Base-by-base conservation (phyloP, 2,329 filamentous ascomycete species). In the Claviceps citrina region DNA sequence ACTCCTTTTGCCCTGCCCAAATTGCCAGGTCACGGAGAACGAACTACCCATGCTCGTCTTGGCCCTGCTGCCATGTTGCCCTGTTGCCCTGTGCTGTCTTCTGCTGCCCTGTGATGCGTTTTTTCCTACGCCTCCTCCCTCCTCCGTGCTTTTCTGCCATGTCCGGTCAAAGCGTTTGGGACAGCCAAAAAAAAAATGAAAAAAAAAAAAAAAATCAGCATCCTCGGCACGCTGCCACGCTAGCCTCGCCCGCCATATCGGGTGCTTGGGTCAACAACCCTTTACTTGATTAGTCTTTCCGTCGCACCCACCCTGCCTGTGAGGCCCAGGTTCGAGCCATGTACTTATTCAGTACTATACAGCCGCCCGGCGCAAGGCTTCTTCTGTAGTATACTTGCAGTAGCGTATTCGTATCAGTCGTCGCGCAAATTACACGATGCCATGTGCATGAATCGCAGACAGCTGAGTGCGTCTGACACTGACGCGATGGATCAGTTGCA, bases 361-460 rank as follows among this genome's bases (percentile, higher is more conserved):
- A 16, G 3, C 8, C 22, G 5, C 5, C 8, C 22, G 5, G 22
- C 5, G 8, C 22, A 24, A 8, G 5, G 22, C 22, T 24, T 24
- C 22, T 24, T n/a, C 2, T 6, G 13, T n/a, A 15, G 26, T 12
- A 22, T 6, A 28, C 16, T n/a, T 3, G 16, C 26, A 10, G 41
- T 43, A 36, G 15, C 32, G 6, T 26, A 27, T 19, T 22, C 22
- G 9, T 16, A 24, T 33, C 20, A 31, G 15, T 33, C 31, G 16
- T 38, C 43, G 27, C 28, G 43, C 40, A 22, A 42, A 39, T 40
- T 35, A 19, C 43, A 34, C 36, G 27, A 31, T 28, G 26, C 33
- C 10, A 30, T 30, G 36, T 37, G 26, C 43, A 45, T 43, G 41
- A 45, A 36, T 45, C 43, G 43, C 34, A 32, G 36, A 15, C 31